phyloP scores from a whole-genome alignment of 2,329 filamentous ascomycete species.

The Aspergillus sp. region DNA sequence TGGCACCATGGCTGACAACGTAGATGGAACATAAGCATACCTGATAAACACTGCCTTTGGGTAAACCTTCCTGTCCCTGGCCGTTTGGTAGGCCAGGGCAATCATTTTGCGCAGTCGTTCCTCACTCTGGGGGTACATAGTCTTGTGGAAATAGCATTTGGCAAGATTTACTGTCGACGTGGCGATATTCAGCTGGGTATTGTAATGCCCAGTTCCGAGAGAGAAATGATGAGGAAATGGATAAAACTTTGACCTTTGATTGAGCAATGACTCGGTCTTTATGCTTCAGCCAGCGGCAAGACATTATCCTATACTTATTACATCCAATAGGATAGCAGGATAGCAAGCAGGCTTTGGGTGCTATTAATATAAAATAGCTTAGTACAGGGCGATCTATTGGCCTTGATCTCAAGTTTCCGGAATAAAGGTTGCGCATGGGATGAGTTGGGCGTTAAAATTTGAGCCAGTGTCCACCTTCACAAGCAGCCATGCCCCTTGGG shows the following conservation, averaged over 20 bases:
- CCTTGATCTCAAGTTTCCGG: background rate
- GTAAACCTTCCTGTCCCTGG: slow-evolving; percentile 20
- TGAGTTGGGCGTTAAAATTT: background rate
- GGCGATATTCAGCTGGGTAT: background rate
- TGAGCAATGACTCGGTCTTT: background rate
- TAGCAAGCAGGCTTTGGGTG: background rate
- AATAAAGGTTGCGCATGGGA: background rate
- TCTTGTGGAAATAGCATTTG: slow-evolving; percentile 19
- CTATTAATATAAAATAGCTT: background rate
- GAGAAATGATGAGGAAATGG: slow-evolving; percentile 10
- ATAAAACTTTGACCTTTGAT: background rate
- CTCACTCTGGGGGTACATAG: slow-evolving; percentile 10
- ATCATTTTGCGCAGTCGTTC: slow-evolving; percentile 14
- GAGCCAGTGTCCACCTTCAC: background rate
- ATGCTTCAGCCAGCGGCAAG: background rate
- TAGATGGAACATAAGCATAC: slow-evolving; percentile 2
- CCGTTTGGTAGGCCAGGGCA: slow-evolving; percentile 21
- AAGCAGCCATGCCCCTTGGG: background rate
- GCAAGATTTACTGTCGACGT: slow-evolving; percentile 20
- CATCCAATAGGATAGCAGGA: background rate
- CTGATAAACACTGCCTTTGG: slow-evolving; percentile 21
- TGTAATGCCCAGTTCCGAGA: background rate
- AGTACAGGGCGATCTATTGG: background rate
- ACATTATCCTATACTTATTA: background rate
- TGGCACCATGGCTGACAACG: too few species aligned